Percentiles rank a stretch among this genome's conserved stretches.
Conservation (phyloP, 2,329 filamentous ascomycete species). For the Fusarium tricinctum region DNA sequence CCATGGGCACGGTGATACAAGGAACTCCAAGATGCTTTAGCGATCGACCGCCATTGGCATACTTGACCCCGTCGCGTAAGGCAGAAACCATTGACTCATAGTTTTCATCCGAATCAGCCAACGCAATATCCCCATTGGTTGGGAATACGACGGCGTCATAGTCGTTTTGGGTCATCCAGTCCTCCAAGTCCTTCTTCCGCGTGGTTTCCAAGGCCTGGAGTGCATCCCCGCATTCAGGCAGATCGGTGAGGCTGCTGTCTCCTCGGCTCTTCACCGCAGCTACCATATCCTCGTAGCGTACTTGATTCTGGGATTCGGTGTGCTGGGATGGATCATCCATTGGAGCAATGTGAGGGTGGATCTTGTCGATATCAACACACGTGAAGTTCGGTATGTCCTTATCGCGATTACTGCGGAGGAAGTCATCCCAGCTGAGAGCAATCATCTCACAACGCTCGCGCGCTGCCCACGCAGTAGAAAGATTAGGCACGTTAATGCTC, state of each 20-base stretch:
- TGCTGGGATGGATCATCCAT: constrained; percentile 13
- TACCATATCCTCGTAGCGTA: constrained; percentile 11
- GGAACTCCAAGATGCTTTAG: constrained; percentile 69
- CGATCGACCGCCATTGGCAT: constrained; percentile 67
- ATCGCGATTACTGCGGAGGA: not conserved
- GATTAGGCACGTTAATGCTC: not conserved
- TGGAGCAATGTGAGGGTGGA: not conserved
- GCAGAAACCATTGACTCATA: constrained; percentile 29
- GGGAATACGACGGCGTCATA: constrained; percentile 49
- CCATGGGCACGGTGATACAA: constrained; percentile 68
- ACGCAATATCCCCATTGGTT: constrained; percentile 64
- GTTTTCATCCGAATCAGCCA: constrained; percentile 61
- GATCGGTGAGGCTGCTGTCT: not conserved
- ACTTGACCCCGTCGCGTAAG: constrained; percentile 62
- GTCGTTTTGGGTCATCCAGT: constrained; percentile 4
- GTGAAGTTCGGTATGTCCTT: not conserved
- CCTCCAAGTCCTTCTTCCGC: not conserved
- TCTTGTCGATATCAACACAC: not conserved
- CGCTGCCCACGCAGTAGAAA: not conserved
- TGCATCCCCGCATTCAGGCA: not conserved
- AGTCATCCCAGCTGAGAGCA: constrained; percentile 2
- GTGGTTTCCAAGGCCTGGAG: not conserved
- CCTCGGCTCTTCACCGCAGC: not conserved
- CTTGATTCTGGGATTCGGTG: constrained; percentile 7
- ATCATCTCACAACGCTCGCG: constrained; percentile 13